Conservation (phyloP, 768 basidiomycete species). For the Panellus pusillus region DNA sequence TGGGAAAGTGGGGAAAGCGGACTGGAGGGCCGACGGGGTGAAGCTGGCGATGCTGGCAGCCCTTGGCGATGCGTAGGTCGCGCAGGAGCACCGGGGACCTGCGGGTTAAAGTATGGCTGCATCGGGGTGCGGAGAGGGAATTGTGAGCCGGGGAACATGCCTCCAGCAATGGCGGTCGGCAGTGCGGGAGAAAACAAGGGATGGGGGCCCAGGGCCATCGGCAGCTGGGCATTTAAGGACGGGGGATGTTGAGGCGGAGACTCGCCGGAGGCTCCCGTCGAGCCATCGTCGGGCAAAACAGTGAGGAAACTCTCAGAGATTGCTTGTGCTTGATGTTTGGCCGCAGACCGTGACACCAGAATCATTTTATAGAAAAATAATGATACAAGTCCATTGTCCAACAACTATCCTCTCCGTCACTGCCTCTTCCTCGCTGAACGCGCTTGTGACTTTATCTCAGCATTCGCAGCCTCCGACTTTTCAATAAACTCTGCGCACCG, state of each 20-base stretch:
- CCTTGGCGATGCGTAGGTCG: conserved; percentile 56
- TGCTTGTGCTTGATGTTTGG: not conserved
- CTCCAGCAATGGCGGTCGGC: conserved; percentile 57
- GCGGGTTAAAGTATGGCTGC: conserved; percentile 60
- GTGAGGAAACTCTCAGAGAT: not conserved
- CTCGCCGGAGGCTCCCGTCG: conserved; percentile 43
- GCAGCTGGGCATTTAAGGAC: conserved; percentile 56
- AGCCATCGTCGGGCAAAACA: conserved; percentile 29
- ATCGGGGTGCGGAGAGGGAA: conserved; percentile 72
- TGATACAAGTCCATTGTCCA: not conserved
- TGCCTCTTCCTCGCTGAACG: too few relatives aligned
- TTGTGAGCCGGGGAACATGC: conserved; percentile 48
- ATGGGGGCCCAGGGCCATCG: conserved; percentile 43
- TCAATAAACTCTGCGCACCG: conserved; percentile 7
- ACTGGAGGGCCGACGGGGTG: conserved; percentile 58
- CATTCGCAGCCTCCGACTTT: not conserved
- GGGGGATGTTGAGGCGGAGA: conserved; percentile 57
- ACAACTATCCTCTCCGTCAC: not conserved
- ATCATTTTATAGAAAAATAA: not conserved
- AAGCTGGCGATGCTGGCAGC: conserved; percentile 64
- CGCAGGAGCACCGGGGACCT: conserved; percentile 48
- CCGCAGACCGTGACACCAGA: not conserved
- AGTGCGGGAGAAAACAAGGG: conserved; percentile 65
- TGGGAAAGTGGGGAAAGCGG: conserved; percentile 54
- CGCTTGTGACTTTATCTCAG: too few relatives aligned